Percentiles rank a stretch among this genome's conserved stretches.
These are phyloP conservation scores for Wallacemonas sp. DNA, from an alignment of 208 protist species.

Conservation along the genomic window DNA sequence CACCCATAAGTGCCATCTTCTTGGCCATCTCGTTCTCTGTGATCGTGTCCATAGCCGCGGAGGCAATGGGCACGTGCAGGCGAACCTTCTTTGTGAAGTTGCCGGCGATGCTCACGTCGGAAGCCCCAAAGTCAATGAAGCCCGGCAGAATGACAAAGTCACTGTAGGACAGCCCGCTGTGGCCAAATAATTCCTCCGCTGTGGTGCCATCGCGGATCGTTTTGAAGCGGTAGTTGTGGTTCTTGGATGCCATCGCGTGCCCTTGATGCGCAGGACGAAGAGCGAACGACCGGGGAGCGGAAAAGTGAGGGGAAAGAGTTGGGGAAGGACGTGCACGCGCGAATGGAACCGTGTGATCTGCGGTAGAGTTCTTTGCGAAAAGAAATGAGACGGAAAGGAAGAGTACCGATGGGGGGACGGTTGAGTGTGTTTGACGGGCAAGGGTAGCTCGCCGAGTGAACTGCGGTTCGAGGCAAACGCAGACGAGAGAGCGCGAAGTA, in stretches of 20 bases:
- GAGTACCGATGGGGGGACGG: not conserved
- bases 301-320: no score
- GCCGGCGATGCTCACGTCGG: slow-evolving; percentile 82
- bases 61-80: slow-evolving; percentile 92
- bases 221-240: slow-evolving; percentile 64
- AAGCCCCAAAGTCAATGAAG: slow-evolving; percentile 93
- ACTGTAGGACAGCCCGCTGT: slow-evolving; percentile 91
- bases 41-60: slow-evolving; percentile 96
- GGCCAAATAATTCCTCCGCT: slow-evolving; percentile 85
- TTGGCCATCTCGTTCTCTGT: slow-evolving; percentile 92
- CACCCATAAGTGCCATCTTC: slow-evolving; percentile 92
- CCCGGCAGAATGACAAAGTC: slow-evolving; percentile 95
- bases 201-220: slow-evolving; percentile 81
- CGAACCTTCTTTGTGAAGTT: slow-evolving; percentile 90
- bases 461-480: not conserved
- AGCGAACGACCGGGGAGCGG: not conserved
- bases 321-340: no score
- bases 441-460: not conserved
- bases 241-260: slow-evolving; percentile 24
- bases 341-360: not conserved
- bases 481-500: no score
- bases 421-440: not conserved
- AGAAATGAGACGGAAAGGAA: not conserved
- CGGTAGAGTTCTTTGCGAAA: slow-evolving; percentile 8
- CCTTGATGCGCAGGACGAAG: not conserved